Evolutionary conservation across 192 early-diverging fungal species (phyloP).

Genomic region (Thamnidium elegans): DNA sequence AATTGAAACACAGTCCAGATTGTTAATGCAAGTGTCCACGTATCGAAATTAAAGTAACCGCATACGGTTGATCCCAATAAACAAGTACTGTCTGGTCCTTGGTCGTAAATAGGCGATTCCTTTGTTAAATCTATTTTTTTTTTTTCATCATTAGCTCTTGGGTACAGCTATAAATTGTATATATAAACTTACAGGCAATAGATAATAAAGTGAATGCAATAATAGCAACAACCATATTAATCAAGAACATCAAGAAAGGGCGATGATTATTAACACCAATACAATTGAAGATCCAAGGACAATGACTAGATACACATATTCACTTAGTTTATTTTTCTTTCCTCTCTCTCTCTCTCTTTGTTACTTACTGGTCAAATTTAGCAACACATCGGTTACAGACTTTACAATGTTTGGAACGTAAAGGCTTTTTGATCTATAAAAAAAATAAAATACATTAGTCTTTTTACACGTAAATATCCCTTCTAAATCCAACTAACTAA

Average conservation of each 20-base stretch:
- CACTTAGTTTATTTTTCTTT: background rate
- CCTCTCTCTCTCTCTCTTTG: background rate
- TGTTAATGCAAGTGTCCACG: conserved; percentile 64
- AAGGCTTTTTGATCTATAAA: conserved; percentile 69
- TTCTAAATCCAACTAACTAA: conserved; percentile 40
- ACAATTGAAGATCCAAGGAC: conserved; percentile 97
- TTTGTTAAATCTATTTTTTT: conserved; percentile 5
- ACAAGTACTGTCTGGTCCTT: conserved; percentile 41
- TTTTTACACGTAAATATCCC: background rate
- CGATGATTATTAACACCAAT: conserved; percentile 88
- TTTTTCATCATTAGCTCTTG: background rate
- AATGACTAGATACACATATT: conserved; percentile 55
- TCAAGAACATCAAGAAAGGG: conserved; percentile 79
- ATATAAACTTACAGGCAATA: conserved; percentile 51
- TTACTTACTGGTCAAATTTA: conserved; percentile 82
- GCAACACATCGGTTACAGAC: conserved; percentile 92
- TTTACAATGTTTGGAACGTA: conserved; percentile 94
- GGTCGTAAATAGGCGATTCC: conserved; percentile 9
- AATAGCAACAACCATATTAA: conserved; percentile 60
- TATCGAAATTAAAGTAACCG: conserved; percentile 70
- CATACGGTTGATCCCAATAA: conserved; percentile 61
- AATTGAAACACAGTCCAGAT: conserved; percentile 78
- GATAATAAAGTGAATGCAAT: conserved; percentile 59
- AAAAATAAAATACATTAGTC: background rate
- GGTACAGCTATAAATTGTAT: background rate